Base-by-base conservation (phyloP, 495 filamentous ascomycete genomes). In the Aspergillus mulundensis region DNA sequence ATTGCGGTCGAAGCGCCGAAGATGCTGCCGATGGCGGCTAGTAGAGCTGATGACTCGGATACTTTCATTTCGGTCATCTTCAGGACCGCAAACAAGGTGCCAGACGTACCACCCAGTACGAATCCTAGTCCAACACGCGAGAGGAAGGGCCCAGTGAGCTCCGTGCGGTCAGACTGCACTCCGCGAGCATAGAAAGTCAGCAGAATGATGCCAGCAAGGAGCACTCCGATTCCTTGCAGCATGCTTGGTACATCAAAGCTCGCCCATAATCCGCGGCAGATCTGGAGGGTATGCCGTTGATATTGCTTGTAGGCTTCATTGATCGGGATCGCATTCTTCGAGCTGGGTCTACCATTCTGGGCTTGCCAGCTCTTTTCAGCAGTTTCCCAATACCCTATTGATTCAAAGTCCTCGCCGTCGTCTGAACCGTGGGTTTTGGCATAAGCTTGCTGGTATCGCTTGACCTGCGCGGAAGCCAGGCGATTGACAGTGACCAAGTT, bases 191-290 rank as follows among this genome's bases (percentile, higher is more conserved):
- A 97, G 1, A 90, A 66, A 10, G 86, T 74, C 24, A 97, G 72
- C 25, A 87, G 62, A 20, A 79, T 59, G 42, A 96, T 77, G 11
- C 87, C 84, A 14, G 77, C 77, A 14, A 82, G 74, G 58, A 96
- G 80, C 47, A 95, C 79, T 15, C 61, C 63, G 55, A 97, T 84
- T 18, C 94, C 94, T 44, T 87, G 67, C 10, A 84, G 56, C 91
- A 98, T 98, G 64, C 86, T 89, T 1, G 81, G 77, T 36, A 95
- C 73, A 67, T 97, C 88, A 64, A 97, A 98, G 23, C 86, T 80
- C 11, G 95, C 90, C 94, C 94, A 98, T 21, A 97, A 77, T 20
- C 76, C 77, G 61, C 89, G 89, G 74, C 87, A 97, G n/a, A 89
- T 76, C 32, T 83, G 78, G 25, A 98, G 75, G 14, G 86, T 95